Conservation (phyloP, 2,329 filamentous ascomycete genomes). For the Diaporthe sp. region DNA sequence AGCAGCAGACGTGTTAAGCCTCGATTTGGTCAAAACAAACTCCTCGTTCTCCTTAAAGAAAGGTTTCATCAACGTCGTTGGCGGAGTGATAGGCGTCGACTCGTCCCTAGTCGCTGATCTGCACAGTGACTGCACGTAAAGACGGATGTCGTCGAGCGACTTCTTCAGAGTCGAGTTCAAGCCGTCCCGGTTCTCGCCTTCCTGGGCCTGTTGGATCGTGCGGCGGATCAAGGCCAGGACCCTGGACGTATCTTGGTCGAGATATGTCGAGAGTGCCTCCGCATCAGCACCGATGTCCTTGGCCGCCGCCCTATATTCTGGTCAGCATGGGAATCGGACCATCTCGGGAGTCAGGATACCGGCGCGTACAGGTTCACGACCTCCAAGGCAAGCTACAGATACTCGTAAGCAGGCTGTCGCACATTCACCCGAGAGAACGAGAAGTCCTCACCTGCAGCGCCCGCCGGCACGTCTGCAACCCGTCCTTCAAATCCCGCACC, state of each 20-base stretch:
- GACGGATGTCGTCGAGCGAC: conserved; percentile 32
- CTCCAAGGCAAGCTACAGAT: conserved; percentile 35
- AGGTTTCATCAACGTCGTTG: background rate
- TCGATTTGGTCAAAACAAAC: background rate
- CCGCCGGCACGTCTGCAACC: conserved; percentile 38
- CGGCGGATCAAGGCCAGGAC: conserved; percentile 34
- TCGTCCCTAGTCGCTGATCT: conserved; percentile 11
- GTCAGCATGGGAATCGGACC: background rate
- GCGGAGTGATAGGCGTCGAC: background rate
- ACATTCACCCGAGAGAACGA: background rate
- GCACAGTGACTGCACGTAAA: conserved; percentile 35
- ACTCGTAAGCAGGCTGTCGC: background rate
- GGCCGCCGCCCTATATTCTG: conserved; percentile 17
- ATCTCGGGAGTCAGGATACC: background rate
- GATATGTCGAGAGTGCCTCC: conserved; percentile 25
- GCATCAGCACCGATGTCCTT: conserved; percentile 33
- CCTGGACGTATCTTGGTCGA: conserved; percentile 37
- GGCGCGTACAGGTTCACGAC: conserved; percentile 38
- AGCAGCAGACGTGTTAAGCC: background rate
- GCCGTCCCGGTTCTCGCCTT: conserved; percentile 6
- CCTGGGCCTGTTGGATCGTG: conserved; percentile 33
- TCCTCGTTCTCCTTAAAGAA: background rate
- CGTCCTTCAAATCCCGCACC: conserved; percentile 25
- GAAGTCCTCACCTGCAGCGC: conserved; percentile 22
- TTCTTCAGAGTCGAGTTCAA: conserved; percentile 24